Base-by-base conservation (phyloP, 345 rosid species). In the Triadica sebifera region DNA sequence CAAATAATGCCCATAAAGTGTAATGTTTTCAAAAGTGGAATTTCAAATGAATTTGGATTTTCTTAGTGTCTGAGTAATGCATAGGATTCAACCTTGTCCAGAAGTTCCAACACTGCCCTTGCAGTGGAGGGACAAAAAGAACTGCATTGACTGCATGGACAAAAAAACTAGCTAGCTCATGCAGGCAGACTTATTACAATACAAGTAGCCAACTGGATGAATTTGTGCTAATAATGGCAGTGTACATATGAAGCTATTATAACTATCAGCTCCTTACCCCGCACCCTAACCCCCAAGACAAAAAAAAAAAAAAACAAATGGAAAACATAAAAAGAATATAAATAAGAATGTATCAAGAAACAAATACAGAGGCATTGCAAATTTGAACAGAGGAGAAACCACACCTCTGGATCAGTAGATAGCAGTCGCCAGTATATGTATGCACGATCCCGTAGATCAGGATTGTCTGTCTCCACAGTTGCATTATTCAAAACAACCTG, bases 401-500 rank as follows among this genome's bases (percentile, higher is more conserved):
- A 56, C 41, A 96, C 99, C 99, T 96, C 98, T 61, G 99, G 99
- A 81, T 96, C 99, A 80, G 97, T 96, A 72, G 99, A 96, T 57
- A 96, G 86, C 74, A 93, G 90, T 74, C 97, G 93, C 98, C 98
- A 96, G 83, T 96, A 91, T 81, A 96, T 91, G 84, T 96, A 96
- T 11, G 99, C 98, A 81, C 99, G 97, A 75, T 96, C 99, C 58
- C 98, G 84, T 72, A 96, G 84, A 85, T 96, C 99, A 78, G 99
- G 98, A 88, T 96, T 96, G 84, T 96, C 98, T 11, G 99, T 96
- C 85, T 96, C 99, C 65, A 93, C 91, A 0, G 99, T 96, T 47
- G 99, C 99, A 81, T 93, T 96, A 80, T 93, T 96, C 86, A 96
- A 83, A 79, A 93, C 99, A 83, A 93, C 95, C 99, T 95, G 85